A percentile compares a stretch with the other conserved stretches of the same genome.
These are phyloP conservation scores for Rhodofomes roseus DNA, from an alignment of 1,284 basidiomycete genomes.

Conservation along the genomic window DNA sequence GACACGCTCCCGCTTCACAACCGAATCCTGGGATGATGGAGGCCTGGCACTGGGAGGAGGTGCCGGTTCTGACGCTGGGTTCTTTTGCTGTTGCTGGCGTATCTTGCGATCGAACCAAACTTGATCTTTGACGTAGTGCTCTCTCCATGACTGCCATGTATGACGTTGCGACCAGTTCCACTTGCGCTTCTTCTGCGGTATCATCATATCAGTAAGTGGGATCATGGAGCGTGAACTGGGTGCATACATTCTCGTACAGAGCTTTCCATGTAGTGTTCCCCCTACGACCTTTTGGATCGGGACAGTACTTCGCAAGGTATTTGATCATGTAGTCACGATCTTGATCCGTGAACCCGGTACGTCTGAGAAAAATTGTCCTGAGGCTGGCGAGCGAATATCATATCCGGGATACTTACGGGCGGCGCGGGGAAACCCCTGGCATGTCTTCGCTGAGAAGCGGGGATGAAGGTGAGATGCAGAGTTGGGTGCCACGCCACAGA, in stretches of 20 bases:
- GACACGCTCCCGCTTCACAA: conserved; percentile 36
- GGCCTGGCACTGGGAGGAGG: not conserved
- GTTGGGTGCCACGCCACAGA: too few relatives aligned
- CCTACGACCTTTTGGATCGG: conserved; percentile 9
- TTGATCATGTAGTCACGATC: conserved; percentile 15
- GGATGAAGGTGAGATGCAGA: too few relatives aligned
- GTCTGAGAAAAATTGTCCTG: not conserved
- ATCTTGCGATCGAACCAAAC: conserved; percentile 40
- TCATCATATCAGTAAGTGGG: not conserved
- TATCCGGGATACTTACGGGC: not conserved
- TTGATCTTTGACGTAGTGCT: conserved; percentile 44
- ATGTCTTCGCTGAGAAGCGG: not conserved
- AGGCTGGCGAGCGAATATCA: not conserved
- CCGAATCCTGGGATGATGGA: not conserved
- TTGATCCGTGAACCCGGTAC: conserved; percentile 5
- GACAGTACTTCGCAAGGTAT: conserved; percentile 24
- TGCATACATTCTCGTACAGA: conserved; percentile 19
- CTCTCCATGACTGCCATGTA: conserved; percentile 51
- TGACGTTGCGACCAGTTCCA: conserved; percentile 45
- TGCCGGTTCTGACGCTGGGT: conserved; percentile 13
- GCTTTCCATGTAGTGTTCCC: conserved; percentile 18
- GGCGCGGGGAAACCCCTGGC: not conserved
- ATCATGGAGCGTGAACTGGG: not conserved
- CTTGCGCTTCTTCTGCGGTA: conserved; percentile 5
- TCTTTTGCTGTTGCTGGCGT: conserved; percentile 27